Evolutionary conservation across 1,284 basidiomycete species (phyloP).

Genomic region (Ustilago loliicola): DNA sequence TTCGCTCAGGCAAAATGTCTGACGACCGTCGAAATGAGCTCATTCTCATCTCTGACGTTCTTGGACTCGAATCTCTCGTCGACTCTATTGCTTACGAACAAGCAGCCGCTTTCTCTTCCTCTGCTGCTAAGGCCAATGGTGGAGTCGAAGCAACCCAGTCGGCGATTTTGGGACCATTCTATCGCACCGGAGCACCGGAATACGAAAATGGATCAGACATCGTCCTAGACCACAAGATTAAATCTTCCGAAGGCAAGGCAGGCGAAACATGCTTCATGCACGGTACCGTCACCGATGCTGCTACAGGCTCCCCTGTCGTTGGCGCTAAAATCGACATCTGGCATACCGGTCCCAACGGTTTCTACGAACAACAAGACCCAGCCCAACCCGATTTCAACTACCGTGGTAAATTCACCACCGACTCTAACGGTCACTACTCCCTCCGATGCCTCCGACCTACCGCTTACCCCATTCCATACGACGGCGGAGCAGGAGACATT

Average conservation of each 20-base stretch:
- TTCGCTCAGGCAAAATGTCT: conserved; percentile 70
- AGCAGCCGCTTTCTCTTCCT: conserved; percentile 21
- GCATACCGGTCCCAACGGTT: conserved; percentile 71
- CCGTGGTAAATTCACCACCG: conserved; percentile 69
- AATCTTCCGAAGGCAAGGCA: conserved; percentile 62
- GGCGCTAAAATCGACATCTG: conserved; percentile 71
- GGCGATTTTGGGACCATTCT: conserved; percentile 71
- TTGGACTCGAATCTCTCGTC: conserved; percentile 71
- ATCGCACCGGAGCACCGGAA: conserved; percentile 65
- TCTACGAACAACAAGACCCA: conserved; percentile 71
- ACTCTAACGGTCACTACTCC: conserved; percentile 67
- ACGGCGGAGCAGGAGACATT: conserved; percentile 69
- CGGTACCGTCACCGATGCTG: conserved; percentile 65
- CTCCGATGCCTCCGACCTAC: conserved; percentile 69
- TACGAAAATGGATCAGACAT: conserved; percentile 65
- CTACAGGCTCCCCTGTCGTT: conserved; percentile 68
- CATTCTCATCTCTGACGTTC: conserved; percentile 71
- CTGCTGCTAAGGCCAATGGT: conserved; percentile 36
- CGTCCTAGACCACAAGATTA: conserved; percentile 58
- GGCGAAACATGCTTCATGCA: conserved; percentile 66
- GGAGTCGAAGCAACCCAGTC: conserved; percentile 33
- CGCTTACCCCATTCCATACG: conserved; percentile 72
- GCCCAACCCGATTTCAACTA: conserved; percentile 70
- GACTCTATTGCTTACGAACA: conserved; percentile 56
- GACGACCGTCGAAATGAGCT: conserved; percentile 71